phyloP scores from a whole-genome alignment of 805 yeast species.

The Saturnispora diversa region DNA sequence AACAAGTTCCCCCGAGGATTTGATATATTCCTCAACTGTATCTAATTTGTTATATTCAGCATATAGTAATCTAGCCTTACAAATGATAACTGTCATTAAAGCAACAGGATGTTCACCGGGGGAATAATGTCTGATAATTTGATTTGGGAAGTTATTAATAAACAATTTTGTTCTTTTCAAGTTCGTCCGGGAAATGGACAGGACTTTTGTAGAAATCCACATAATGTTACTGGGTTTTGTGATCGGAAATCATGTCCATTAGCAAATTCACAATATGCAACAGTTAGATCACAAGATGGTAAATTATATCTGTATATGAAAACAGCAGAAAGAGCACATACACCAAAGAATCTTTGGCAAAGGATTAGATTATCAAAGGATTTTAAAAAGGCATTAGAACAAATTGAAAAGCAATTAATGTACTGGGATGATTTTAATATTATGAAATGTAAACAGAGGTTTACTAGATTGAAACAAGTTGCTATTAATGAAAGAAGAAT shows the following conservation, averaged over 20 bases:
- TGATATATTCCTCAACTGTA: conserved; percentile 11
- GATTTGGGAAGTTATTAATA: conserved; percentile 95
- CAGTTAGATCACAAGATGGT: conserved; percentile 75
- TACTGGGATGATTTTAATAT: conserved; percentile 91
- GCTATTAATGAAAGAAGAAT: conserved; percentile 91
- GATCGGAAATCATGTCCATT: conserved; percentile 91
- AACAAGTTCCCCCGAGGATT: conserved; percentile 10
- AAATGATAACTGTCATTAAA: conserved; percentile 7
- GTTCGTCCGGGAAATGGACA: conserved; percentile 64
- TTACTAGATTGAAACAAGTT: conserved; percentile 90
- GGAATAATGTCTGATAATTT: conserved; percentile 38
- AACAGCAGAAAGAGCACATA: conserved; percentile 95
- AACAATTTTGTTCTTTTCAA: conserved; percentile 92
- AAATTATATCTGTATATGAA: conserved; percentile 83
- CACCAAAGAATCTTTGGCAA: conserved; percentile 93
- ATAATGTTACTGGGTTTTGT: conserved; percentile 92
- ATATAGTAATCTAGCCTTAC: conserved; percentile 1
- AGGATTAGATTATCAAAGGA: conserved; percentile 84
- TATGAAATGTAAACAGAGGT: conserved; percentile 93
- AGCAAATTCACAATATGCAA: conserved; percentile 89
- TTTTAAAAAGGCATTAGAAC: conserved; percentile 78
- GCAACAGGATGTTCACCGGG: conserved; percentile 6
- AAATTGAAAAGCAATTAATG: conserved; percentile 75
- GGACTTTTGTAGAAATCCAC: conserved; percentile 91
- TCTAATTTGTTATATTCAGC: conserved; percentile 3